A percentile compares a stretch with the other conserved stretches of the same genome.
Evolutionary conservation across 371 early-diverging fungal genomes (phyloP).

Genomic region (Mortierella sp.): DNA sequence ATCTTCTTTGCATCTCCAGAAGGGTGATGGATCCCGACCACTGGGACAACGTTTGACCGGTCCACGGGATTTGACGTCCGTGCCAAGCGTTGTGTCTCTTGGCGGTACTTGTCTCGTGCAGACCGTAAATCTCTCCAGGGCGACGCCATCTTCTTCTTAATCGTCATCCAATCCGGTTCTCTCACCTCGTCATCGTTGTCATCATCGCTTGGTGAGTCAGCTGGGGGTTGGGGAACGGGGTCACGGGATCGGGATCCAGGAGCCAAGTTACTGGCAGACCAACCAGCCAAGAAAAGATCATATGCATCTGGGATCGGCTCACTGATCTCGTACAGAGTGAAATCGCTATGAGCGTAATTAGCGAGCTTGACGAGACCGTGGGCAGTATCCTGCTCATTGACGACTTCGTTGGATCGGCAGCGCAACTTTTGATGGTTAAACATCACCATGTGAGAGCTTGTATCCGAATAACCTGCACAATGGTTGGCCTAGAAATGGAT

Average conservation of each 20-base stretch:
- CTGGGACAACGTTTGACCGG: slow-evolving; percentile 18
- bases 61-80: background rate
- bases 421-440: slow-evolving; percentile 58
- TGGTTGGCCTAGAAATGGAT: slow-evolving; percentile 54
- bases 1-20: slow-evolving; percentile 62
- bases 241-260: slow-evolving; percentile 28
- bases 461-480: slow-evolving; percentile 53
- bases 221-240: background rate
- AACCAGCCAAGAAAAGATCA: slow-evolving; percentile 58
- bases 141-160: background rate
- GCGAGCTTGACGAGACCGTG: slow-evolving; percentile 57
- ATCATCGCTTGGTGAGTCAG: background rate
- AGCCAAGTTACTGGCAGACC: slow-evolving; percentile 45
- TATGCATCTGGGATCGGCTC: slow-evolving; percentile 62
- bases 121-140: background rate
- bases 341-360: slow-evolving; percentile 48
- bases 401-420: slow-evolving; percentile 39
- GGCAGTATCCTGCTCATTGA: slow-evolving; percentile 54
- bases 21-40: slow-evolving; percentile 63
- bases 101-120: background rate
- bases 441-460: slow-evolving; percentile 57
- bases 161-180: background rate
- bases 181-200: background rate
- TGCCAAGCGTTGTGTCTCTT: background rate
- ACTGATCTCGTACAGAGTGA: slow-evolving; percentile 58